Evolutionary conservation across 129 eudicot genomes (phyloP).

Genomic region (Ambrosia trifida): DNA sequence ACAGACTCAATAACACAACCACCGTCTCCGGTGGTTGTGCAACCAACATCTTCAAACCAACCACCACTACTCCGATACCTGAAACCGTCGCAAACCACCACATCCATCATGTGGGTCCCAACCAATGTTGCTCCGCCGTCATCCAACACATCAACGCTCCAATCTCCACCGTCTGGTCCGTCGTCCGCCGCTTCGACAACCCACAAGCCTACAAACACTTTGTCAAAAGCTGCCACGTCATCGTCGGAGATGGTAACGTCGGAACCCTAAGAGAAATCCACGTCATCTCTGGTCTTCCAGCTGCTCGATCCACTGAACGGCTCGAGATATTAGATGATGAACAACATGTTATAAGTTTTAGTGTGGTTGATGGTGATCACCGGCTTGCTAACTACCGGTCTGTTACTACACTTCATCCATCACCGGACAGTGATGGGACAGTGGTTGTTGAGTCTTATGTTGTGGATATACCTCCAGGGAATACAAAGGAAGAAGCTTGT

Average conservation of each 20-base stretch:
- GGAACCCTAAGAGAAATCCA: slow-evolving; percentile 74
- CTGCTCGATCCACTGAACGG: slow-evolving; percentile 65
- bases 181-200: slow-evolving; percentile 86
- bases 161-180: slow-evolving; percentile 70
- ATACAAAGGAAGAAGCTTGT: slow-evolving; percentile 74
- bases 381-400: slow-evolving; percentile 73
- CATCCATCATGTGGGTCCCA: slow-evolving; percentile 52
- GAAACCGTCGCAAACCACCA: slow-evolving; percentile 64
- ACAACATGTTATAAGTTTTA: slow-evolving; percentile 71
- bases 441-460: slow-evolving; percentile 83
- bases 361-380: slow-evolving; percentile 92
- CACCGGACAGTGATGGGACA: slow-evolving; percentile 48
- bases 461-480: slow-evolving; percentile 78
- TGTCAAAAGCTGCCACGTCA: slow-evolving; percentile 73
- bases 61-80: slow-evolving; percentile 43
- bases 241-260: slow-evolving; percentile 66
- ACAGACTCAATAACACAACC: slow-evolving; percentile 44
- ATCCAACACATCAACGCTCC: slow-evolving; percentile 69
- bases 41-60: slow-evolving; percentile 9
- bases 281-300: slow-evolving; percentile 87
- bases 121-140: slow-evolving; percentile 90
- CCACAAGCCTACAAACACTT: slow-evolving; percentile 94
- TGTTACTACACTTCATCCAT: slow-evolving; percentile 68
- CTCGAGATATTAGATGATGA: slow-evolving; percentile 85
- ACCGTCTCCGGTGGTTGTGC: slow-evolving; percentile 25